Conservation (phyloP, 495 filamentous ascomycete species). For the Penicillium flavigenum region DNA sequence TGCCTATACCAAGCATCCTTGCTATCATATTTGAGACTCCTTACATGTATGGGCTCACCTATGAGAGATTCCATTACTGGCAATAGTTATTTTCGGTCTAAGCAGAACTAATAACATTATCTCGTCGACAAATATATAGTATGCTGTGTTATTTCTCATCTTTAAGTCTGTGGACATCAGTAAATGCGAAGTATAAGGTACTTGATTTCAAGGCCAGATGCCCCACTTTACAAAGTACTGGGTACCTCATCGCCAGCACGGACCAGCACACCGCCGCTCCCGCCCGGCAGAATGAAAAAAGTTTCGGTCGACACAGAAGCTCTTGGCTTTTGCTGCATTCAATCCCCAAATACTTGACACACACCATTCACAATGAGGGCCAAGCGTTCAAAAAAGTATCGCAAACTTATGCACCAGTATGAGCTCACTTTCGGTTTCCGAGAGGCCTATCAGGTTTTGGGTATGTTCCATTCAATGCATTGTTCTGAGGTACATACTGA, state of each 20-base stretch:
- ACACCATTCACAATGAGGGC: slow-evolving; percentile 65
- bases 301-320: slow-evolving; percentile 30
- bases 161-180: background rate
- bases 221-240: slow-evolving; percentile 5
- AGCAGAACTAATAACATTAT: background rate
- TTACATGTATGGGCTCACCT: background rate
- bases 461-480: slow-evolving; percentile 39
- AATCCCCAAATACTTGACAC: slow-evolving; percentile 20
- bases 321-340: slow-evolving; percentile 11
- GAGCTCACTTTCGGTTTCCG: slow-evolving; percentile 80
- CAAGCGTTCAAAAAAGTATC: slow-evolving; percentile 92
- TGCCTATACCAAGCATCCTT: background rate
- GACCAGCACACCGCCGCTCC: slow-evolving; percentile 29
- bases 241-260: slow-evolving; percentile 22
- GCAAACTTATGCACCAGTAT: slow-evolving; percentile 94
- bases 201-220: background rate
- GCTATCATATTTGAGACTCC: background rate
- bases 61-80: background rate
- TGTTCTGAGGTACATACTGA: slow-evolving; percentile 13
- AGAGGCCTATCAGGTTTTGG: slow-evolving; percentile 88
- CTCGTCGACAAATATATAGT: background rate
- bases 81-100: background rate
- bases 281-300: slow-evolving; percentile 51
- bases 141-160: background rate
- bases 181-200: background rate